These are phyloP conservation scores for Tolypocladium ophioglossoides DNA, from an alignment of 2,329 filamentous ascomycete genomes.

Conservation along the genomic window DNA sequence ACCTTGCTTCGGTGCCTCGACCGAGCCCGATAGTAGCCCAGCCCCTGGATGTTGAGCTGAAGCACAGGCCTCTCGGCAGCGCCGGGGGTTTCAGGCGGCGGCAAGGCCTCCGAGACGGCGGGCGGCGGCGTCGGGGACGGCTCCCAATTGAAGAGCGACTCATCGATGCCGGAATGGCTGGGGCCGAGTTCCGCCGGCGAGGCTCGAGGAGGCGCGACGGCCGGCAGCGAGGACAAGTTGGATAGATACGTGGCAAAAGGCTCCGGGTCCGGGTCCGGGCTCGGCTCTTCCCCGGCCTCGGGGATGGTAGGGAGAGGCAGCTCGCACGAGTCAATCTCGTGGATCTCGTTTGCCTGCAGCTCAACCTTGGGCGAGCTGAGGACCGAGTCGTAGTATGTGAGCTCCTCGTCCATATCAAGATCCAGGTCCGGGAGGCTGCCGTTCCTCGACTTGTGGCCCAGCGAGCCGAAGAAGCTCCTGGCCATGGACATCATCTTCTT, in stretches of 20 bases:
- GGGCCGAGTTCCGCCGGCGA: slow-evolving; percentile 14
- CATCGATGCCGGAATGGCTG: slow-evolving; percentile 4
- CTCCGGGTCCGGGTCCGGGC: slow-evolving; percentile 2
- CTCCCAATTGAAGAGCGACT: slow-evolving; percentile 16
- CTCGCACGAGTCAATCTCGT: slow-evolving; percentile 41
- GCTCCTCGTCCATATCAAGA: slow-evolving; percentile 24
- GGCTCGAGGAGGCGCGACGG: background rate
- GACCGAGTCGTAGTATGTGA: slow-evolving; percentile 36
- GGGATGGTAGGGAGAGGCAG: slow-evolving; percentile 21
- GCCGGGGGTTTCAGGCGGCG: slow-evolving; percentile 8
- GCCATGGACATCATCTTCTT: slow-evolving; percentile 41
- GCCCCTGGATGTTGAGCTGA: slow-evolving; percentile 26
- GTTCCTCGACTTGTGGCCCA: slow-evolving; percentile 36
- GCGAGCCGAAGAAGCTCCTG: slow-evolving; percentile 41
- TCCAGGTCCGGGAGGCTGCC: slow-evolving; percentile 13
- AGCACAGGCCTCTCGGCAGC: slow-evolving; percentile 22
- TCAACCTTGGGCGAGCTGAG: slow-evolving; percentile 26
- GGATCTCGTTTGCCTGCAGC: slow-evolving; percentile 37
- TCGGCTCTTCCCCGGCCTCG: slow-evolving; percentile 14
- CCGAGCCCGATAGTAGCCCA: slow-evolving; percentile 20
- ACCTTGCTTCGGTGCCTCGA: slow-evolving; percentile 26
- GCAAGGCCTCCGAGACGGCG: slow-evolving; percentile 12
- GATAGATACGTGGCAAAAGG: slow-evolving; percentile 6
- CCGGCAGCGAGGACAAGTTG: background rate
- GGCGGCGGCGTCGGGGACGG: slow-evolving; percentile 12